phyloP scores from a whole-genome alignment of 2,329 filamentous ascomycete species.

The Aspergillus tubingensis region DNA sequence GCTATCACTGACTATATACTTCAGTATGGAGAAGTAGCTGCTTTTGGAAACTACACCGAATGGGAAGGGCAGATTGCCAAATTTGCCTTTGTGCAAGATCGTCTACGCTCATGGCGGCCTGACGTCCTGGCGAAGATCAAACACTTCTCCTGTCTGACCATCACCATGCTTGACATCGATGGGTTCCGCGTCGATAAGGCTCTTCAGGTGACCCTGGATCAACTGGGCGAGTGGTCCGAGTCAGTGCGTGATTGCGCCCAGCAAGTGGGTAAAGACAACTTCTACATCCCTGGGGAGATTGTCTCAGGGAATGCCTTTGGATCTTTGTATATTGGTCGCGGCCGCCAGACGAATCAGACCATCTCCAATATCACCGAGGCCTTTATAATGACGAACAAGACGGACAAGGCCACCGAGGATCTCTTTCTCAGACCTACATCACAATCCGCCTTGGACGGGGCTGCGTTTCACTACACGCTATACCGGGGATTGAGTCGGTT shows the following conservation, averaged over 20 bases:
- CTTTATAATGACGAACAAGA: constrained; percentile 30
- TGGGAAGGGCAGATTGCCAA: constrained; percentile 65
- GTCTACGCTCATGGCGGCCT: constrained; percentile 63
- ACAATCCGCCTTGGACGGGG: constrained; percentile 57
- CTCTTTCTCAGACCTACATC: constrained; percentile 55
- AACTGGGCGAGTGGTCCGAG: constrained; percentile 58
- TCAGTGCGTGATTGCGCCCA: constrained; percentile 59
- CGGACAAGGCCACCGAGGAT: constrained; percentile 7
- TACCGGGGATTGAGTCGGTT: constrained; percentile 62
- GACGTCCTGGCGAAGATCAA: constrained; percentile 59
- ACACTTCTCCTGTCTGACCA: constrained; percentile 63
- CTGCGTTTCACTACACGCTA: constrained; percentile 63
- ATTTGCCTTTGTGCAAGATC: constrained; percentile 67
- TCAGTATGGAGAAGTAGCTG: constrained; percentile 60
- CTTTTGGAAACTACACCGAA: constrained; percentile 63
- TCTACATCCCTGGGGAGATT: constrained; percentile 65
- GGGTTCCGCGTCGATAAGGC: constrained; percentile 68
- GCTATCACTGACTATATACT: not conserved
- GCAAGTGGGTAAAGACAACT: constrained; percentile 60
- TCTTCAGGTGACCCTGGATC: constrained; percentile 62
- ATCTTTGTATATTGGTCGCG: constrained; percentile 62
- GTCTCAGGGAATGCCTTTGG: constrained; percentile 62
- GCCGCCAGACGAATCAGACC: constrained; percentile 57
- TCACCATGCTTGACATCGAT: constrained; percentile 62
- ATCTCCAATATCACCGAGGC: constrained; percentile 47